Conservation (phyloP, 257 asterid genomes). For the Penstemon davidsonii region DNA sequence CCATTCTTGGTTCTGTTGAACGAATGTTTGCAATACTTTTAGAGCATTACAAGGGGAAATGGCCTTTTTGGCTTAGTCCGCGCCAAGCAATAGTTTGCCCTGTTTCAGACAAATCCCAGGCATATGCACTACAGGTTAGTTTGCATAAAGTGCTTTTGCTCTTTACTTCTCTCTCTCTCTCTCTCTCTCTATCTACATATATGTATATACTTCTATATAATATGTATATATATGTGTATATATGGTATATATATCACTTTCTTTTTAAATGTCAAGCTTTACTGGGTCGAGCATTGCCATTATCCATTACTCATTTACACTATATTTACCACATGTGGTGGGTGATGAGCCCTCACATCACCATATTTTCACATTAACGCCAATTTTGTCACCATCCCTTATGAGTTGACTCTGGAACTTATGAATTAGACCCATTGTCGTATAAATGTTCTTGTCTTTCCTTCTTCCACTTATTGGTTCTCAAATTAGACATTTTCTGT, state of each 20-base stretch:
- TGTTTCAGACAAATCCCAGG: constrained; percentile 82
- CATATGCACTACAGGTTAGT: constrained; percentile 75
- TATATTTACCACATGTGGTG: background rate
- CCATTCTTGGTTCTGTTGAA: constrained; percentile 94
- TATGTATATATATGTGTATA: too few species aligned
- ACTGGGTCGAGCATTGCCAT: constrained; percentile 12
- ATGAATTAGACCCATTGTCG: background rate
- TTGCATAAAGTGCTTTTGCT: constrained; percentile 3
- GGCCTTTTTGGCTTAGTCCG: constrained; percentile 99
- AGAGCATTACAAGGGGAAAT: constrained; percentile 95
- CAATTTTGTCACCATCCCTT: background rate
- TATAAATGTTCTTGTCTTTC: too few species aligned
- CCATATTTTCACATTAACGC: background rate
- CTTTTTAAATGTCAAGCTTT: constrained; percentile 4
- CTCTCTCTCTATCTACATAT: too few species aligned
- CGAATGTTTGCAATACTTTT: constrained; percentile 94
- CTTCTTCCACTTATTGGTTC: too few species aligned
- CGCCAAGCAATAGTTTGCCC: constrained; percentile 99
- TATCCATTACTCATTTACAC: background rate
- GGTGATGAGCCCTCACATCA: background rate
- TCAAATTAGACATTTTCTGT: background rate
- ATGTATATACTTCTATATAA: too few species aligned
- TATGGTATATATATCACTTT: background rate
- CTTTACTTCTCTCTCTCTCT: background rate
- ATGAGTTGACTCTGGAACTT: background rate